Percentiles rank a stretch among this genome's conserved stretches.
These are phyloP conservation scores for Ophiostoma ips DNA, from an alignment of 2,329 filamentous ascomycete species.

Conservation along the genomic window DNA sequence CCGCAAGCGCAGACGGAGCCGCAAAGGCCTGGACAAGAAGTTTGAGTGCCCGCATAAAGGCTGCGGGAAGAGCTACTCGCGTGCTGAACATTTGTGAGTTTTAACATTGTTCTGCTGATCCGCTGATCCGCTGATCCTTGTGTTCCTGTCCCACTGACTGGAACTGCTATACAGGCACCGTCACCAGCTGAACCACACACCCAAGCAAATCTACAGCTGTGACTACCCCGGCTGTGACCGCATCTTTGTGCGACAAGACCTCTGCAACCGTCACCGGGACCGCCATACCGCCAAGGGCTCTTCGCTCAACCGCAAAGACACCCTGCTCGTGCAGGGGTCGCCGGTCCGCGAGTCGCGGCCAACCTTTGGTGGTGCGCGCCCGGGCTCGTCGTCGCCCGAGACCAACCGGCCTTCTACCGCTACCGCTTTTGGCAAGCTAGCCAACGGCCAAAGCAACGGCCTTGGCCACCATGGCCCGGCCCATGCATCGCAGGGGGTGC, in stretches of 20 bases:
- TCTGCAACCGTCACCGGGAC: constrained; percentile 75
- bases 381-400: constrained; percentile 34
- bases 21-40: constrained; percentile 67
- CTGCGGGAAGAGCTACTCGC: constrained; percentile 91
- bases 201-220: constrained; percentile 89
- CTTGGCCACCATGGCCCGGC: neutral
- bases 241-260: constrained; percentile 83
- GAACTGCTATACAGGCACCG: constrained; percentile 43
- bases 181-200: constrained; percentile 90
- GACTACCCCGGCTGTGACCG: constrained; percentile 83
- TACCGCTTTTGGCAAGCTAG: neutral
- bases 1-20: constrained; percentile 53
- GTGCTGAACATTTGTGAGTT: constrained; percentile 85
- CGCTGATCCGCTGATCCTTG: too few species aligned
- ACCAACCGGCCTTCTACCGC: neutral
- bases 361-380: constrained; percentile 22
- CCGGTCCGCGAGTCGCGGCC: constrained; percentile 27
- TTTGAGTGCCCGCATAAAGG: constrained; percentile 75
- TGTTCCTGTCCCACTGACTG: neutral
- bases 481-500: constrained; percentile 16
- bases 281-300: constrained; percentile 69
- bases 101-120: neutral
- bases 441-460: constrained; percentile 11
- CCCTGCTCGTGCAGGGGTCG: constrained; percentile 39
- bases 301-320: constrained; percentile 61